Evolutionary conservation across 139 green algal species (phyloP).

Genomic region (Chlamydomonas urium): DNA sequence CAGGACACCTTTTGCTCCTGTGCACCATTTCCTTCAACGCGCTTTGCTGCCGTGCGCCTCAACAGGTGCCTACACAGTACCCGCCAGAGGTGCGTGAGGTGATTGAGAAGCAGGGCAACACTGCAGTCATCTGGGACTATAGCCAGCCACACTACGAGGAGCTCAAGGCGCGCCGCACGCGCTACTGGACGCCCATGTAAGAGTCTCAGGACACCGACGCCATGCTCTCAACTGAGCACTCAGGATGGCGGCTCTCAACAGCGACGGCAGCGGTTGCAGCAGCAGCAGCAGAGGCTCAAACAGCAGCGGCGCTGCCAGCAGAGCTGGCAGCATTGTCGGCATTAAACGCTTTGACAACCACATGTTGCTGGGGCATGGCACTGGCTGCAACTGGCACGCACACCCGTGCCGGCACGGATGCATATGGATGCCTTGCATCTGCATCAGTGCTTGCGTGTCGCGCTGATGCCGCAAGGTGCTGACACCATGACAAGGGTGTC

Average conservation of each 20-base stretch:
- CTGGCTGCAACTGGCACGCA: no score
- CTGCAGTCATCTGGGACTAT: constrained; percentile 38
- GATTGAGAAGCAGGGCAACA: constrained; percentile 25
- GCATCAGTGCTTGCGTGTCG: no score
- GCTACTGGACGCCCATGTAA: constrained; percentile 36
- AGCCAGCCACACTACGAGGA: constrained; percentile 29
- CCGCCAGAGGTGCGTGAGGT: constrained; percentile 40
- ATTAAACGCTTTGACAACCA: no score
- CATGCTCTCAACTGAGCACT: neutral
- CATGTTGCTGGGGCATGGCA: no score
- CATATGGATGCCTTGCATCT: no score
- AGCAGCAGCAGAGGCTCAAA: neutral
- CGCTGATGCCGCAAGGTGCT: no score
- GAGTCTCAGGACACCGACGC: no score
- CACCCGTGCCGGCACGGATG: no score
- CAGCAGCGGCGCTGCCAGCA: constrained; percentile 2
- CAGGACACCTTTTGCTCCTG: neutral
- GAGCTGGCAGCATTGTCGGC: no score
- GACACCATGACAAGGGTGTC: no score
- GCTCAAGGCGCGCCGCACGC: constrained; percentile 29
- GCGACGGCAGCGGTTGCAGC: constrained; percentile 4
- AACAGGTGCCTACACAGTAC: constrained; percentile 49
- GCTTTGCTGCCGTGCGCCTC: neutral
- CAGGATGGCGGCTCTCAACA: neutral
- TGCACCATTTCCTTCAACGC: neutral